phyloP scores from a whole-genome alignment of 2,329 filamentous ascomycete genomes.

The Venturia aucupariae region DNA sequence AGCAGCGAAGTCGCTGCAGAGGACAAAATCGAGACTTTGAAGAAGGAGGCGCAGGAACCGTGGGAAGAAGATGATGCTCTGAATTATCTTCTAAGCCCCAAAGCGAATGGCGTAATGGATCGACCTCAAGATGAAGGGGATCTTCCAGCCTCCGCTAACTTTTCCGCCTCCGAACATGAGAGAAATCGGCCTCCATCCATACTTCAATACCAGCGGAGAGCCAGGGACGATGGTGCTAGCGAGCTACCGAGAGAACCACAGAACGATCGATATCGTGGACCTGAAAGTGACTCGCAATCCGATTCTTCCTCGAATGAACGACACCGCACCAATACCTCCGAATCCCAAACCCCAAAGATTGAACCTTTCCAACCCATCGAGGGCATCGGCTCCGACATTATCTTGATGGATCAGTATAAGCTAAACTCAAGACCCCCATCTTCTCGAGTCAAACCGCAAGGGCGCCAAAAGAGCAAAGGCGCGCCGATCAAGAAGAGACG shows the following conservation, averaged over 20 bases:
- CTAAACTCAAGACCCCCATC: neutral
- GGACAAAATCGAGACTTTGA: neutral
- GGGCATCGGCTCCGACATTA: neutral
- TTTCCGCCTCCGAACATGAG: too few relatives aligned
- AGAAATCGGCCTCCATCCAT: too few relatives aligned
- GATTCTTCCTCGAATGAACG: neutral
- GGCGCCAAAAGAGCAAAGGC: neutral
- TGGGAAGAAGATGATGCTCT: neutral
- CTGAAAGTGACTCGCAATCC: neutral
- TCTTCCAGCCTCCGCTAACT: too few relatives aligned
- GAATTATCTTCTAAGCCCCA: neutral
- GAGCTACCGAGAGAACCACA: neutral
- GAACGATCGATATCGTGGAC: neutral
- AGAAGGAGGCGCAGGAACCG: neutral
- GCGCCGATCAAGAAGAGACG: neutral
- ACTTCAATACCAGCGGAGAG: neutral
- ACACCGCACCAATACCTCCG: neutral
- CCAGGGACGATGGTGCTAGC: neutral
- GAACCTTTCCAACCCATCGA: neutral
- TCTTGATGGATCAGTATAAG: neutral
- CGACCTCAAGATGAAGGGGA: too few relatives aligned
- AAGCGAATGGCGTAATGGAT: neutral
- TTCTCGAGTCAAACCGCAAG: neutral
- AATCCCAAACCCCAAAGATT: neutral
- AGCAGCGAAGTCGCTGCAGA: neutral